Percentiles rank a stretch among this genome's conserved stretches.
Evolutionary conservation across 2,329 filamentous ascomycete genomes (phyloP).

Genomic region (Claviceps sp.): DNA sequence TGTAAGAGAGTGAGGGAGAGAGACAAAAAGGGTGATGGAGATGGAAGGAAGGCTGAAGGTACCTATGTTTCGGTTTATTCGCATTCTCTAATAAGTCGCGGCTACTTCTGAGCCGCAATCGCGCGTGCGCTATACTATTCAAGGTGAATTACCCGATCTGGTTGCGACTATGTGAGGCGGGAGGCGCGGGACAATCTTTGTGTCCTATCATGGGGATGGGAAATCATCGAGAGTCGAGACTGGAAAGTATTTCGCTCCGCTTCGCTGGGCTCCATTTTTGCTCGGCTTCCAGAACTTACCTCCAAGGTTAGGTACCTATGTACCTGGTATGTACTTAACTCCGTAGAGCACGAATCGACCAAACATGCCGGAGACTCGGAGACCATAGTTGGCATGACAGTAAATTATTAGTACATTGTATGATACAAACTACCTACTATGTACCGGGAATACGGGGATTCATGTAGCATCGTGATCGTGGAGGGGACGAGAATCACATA

Average conservation of each 20-base stretch:
- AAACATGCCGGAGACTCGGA: neutral
- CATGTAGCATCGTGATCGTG: no score
- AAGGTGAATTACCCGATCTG: neutral
- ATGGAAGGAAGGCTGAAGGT: conserved; percentile 1
- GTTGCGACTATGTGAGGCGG: neutral
- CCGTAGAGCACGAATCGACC: neutral
- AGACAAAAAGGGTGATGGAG: neutral
- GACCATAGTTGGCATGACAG: neutral
- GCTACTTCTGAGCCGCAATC: neutral
- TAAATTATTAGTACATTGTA: neutral
- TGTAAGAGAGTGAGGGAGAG: neutral
- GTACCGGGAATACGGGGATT: no score
- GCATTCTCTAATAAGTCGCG: conserved; percentile 19
- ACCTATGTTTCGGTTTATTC: conserved; percentile 31
- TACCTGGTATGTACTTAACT: no score
- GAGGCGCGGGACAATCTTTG: neutral
- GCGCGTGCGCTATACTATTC: neutral
- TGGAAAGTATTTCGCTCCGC: neutral
- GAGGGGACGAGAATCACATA: neutral
- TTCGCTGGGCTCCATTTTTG: neutral
- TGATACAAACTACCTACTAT: no score
- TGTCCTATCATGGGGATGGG: neutral
- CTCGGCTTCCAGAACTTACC: neutral
- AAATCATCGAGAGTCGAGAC: neutral
- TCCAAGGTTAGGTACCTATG: no score